Evolutionary conservation across 2,329 filamentous ascomycete genomes (phyloP).

Genomic region (Sphaerostilbella broomeana): DNA sequence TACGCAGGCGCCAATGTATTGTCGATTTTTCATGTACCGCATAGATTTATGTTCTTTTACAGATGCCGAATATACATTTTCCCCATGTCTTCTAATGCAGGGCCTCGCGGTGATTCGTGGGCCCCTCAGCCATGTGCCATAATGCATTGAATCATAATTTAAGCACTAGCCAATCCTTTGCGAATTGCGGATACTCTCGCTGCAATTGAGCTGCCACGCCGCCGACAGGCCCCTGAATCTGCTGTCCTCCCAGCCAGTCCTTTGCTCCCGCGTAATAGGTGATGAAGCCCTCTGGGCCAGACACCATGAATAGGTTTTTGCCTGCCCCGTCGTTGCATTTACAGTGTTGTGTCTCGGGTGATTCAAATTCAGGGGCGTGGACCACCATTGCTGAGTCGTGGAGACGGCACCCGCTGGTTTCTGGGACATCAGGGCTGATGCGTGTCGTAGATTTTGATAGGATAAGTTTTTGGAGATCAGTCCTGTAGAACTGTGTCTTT

Average conservation of each 20-base stretch:
- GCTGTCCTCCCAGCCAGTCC: slow-evolving; percentile 62
- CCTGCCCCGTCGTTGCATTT: slow-evolving; percentile 29
- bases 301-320: slow-evolving; percentile 70
- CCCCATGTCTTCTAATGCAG: neutral
- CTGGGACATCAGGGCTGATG: neutral
- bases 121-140: too few relatives aligned
- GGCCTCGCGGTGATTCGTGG: too few relatives aligned
- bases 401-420: slow-evolving; percentile 20
- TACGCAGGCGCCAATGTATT: too few relatives aligned
- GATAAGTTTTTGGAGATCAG: slow-evolving; percentile 38
- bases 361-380: slow-evolving; percentile 26
- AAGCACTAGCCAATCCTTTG: slow-evolving; percentile 44
- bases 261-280: slow-evolving; percentile 73
- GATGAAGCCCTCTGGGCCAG: slow-evolving; percentile 87
- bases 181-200: slow-evolving; percentile 32
- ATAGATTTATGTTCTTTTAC: neutral
- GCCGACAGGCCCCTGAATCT: slow-evolving; percentile 67
- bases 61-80: neutral
- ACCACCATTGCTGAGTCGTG: slow-evolving; percentile 27
- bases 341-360: slow-evolving; percentile 18
- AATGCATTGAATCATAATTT: slow-evolving; percentile 37
- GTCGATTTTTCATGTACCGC: too few relatives aligned
- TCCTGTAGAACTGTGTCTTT: slow-evolving; percentile 53
- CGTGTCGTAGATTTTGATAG: neutral
- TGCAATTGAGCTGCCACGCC: slow-evolving; percentile 60